phyloP scores from a whole-genome alignment of 2,329 filamentous ascomycete species.

The Aspergillus sp. region DNA sequence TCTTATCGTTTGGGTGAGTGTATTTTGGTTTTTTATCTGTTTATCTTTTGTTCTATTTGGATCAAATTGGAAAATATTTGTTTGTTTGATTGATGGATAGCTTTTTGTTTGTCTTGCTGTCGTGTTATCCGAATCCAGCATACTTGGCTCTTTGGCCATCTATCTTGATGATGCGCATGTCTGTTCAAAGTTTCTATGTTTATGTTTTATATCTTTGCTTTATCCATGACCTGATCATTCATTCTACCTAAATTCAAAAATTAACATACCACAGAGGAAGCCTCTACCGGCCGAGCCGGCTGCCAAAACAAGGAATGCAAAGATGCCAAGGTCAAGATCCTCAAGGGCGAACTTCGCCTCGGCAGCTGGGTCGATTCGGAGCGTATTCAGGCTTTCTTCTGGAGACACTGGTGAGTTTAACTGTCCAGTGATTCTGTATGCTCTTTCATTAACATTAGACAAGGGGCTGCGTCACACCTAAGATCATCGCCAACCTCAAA shows the following conservation, averaged over 20 bases:
- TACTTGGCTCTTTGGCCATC: too few relatives aligned
- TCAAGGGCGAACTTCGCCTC: constrained; percentile 73
- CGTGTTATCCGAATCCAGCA: neutral
- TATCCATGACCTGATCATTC: neutral
- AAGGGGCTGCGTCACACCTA: constrained; percentile 86
- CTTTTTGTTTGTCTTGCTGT: neutral
- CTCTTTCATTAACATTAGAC: neutral
- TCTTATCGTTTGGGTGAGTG: constrained; percentile 13
- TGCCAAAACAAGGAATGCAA: constrained; percentile 75
- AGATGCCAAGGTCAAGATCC: constrained; percentile 62
- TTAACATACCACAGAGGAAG: constrained; percentile 54
- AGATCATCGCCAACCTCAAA: constrained; percentile 62
- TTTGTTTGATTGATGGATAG: neutral
- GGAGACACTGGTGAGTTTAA: constrained; percentile 75
- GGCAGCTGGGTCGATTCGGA: constrained; percentile 66
- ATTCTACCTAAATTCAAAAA: neutral
- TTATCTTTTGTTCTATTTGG: neutral
- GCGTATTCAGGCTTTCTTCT: constrained; percentile 62
- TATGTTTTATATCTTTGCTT: neutral
- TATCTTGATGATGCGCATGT: too few relatives aligned
- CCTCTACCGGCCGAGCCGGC: constrained; percentile 65
- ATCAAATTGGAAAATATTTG: too few relatives aligned
- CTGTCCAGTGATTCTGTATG: neutral
- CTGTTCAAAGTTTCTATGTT: too few relatives aligned
- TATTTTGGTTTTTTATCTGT: neutral